A percentile compares a stretch with the other conserved stretches of the same genome.
These are phyloP conservation scores for Eucalyptus polybractea DNA, from an alignment of 345 rosid species.

Conservation along the genomic window DNA sequence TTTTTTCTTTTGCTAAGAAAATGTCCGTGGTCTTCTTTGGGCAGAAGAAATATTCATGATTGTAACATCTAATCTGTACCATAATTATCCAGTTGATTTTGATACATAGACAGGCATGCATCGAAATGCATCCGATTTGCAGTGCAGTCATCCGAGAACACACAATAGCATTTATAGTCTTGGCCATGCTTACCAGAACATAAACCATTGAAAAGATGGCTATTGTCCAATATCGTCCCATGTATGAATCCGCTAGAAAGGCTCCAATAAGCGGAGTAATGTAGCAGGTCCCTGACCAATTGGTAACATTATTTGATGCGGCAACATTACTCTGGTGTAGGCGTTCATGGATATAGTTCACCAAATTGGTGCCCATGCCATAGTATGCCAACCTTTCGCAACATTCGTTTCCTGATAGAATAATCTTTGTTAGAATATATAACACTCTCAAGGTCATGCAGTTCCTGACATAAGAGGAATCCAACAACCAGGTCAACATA, in stretches of 20 bases:
- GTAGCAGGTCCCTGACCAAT: conserved; percentile 96
- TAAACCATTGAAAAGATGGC: conserved; percentile 67
- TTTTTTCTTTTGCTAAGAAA: background rate
- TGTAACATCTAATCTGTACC: background rate
- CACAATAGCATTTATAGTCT: background rate
- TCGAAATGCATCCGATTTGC: background rate
- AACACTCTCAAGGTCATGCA: background rate
- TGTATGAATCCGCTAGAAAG: conserved; percentile 84
- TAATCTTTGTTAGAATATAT: background rate
- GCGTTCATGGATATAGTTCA: conserved; percentile 56
- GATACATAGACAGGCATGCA: background rate
- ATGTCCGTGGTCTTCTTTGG: background rate
- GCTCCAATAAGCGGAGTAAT: conserved; percentile 86
- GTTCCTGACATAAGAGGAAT: background rate
- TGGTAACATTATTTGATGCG: conserved; percentile 77
- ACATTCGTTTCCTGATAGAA: conserved; percentile 55
- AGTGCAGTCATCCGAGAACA: background rate
- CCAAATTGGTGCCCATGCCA: conserved; percentile 97
- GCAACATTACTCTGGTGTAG: conserved; percentile 61
- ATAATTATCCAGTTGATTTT: background rate
- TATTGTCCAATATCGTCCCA: conserved; percentile 89
- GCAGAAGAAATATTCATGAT: background rate
- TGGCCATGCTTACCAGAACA: conserved; percentile 37
- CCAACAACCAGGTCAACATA: background rate
- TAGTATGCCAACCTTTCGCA: conserved; percentile 96